Conservation (phyloP, 306 rosid species). For the Senna siamea region DNA sequence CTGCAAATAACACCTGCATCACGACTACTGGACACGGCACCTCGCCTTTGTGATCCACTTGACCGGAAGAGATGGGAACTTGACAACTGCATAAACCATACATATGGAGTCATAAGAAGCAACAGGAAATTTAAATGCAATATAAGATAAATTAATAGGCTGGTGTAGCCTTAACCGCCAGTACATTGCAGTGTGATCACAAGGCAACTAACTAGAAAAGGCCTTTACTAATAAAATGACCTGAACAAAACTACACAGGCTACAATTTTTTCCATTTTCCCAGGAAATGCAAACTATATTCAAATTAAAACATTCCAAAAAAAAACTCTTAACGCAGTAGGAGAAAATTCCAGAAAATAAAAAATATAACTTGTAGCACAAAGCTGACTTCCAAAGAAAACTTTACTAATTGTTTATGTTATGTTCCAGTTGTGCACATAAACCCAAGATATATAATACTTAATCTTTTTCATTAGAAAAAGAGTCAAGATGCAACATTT, state of each 20-base stretch:
- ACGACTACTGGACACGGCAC: slow-evolving; percentile 69
- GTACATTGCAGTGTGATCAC: slow-evolving; percentile 23
- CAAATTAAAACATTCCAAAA: background rate
- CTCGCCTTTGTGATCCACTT: slow-evolving; percentile 83
- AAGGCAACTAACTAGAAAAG: background rate
- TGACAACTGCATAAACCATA: slow-evolving; percentile 59
- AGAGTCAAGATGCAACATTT: slow-evolving; percentile 1
- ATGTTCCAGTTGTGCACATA: slow-evolving; percentile 13
- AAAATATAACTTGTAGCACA: slow-evolving; percentile 17
- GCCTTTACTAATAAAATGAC: slow-evolving; percentile 12
- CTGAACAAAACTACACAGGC: slow-evolving; percentile 6
- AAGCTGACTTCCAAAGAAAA: slow-evolving; percentile 17
- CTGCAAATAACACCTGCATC: slow-evolving; percentile 57
- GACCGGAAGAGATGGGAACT: slow-evolving; percentile 63
- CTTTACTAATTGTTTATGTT: background rate
- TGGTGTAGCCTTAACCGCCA: background rate
- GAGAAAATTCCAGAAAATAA: background rate
- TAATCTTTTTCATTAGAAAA: background rate
- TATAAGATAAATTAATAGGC: background rate
- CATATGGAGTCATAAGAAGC: slow-evolving; percentile 6
- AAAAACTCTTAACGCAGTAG: slow-evolving; percentile 11
- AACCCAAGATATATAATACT: slow-evolving; percentile 11
- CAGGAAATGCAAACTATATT: slow-evolving; percentile 29
- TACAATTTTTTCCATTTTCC: slow-evolving; percentile 20
- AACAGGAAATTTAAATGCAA: slow-evolving; percentile 25